Evolutionary conservation across 345 rosid species (phyloP).

Genomic region (Citrus cavaleriei): DNA sequence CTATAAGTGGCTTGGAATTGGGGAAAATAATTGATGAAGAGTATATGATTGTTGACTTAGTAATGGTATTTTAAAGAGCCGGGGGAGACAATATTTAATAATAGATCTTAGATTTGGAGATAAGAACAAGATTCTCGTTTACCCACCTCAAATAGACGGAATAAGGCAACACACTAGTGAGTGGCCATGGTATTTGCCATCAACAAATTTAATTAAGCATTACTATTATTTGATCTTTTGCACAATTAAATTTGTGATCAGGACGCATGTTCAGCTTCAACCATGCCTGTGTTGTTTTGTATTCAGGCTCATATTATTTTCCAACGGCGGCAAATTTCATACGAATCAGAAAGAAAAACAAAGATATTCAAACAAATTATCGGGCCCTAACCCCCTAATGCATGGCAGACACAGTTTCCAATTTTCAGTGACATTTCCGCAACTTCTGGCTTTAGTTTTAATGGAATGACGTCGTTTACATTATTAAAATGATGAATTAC

Average conservation of each 20-base stretch:
- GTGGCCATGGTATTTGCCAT: neutral
- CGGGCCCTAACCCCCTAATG: neutral
- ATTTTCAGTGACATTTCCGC: slow-evolving; percentile 27
- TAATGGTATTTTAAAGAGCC: no score
- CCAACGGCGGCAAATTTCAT: neutral
- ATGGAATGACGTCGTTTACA: slow-evolving; percentile 26
- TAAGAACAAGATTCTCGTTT: slow-evolving; percentile 32
- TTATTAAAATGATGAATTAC: neutral
- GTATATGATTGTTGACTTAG: neutral
- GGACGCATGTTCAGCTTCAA: no score
- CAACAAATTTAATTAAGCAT: no score
- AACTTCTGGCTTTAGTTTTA: slow-evolving; percentile 32
- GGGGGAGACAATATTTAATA: neutral
- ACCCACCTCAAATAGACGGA: slow-evolving; percentile 18
- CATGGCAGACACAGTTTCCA: slow-evolving; percentile 4
- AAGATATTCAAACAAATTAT: neutral
- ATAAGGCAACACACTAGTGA: neutral
- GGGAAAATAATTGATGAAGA: neutral
- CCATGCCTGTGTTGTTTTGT: no score
- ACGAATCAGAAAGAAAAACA: neutral
- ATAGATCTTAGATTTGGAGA: neutral
- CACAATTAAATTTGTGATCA: no score
- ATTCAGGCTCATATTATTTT: neutral
- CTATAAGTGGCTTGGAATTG: neutral
- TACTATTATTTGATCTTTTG: no score